These are phyloP conservation scores for Colletotrichum musicola DNA, from an alignment of 2,329 filamentous ascomycete species.

Conservation along the genomic window DNA sequence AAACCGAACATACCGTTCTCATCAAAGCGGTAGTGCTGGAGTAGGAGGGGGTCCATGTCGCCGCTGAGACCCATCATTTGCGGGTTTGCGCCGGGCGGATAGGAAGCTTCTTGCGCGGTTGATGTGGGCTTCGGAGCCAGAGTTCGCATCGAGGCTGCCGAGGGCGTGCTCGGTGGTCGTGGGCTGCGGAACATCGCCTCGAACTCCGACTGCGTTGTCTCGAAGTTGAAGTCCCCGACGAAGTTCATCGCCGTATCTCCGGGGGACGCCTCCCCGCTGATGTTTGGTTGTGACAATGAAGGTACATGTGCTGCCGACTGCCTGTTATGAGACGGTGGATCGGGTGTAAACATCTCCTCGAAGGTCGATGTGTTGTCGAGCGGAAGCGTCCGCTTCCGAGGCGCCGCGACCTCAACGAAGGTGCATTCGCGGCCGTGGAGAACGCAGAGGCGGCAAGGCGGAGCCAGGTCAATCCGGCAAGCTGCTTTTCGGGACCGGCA, in stretches of 20 bases:
- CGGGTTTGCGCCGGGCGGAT: slow-evolving; percentile 11
- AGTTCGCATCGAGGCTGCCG: background rate
- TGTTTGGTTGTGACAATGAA: no score
- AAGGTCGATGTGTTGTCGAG: background rate
- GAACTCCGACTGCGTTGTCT: slow-evolving; percentile 26
- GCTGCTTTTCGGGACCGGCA: slow-evolving; percentile 59
- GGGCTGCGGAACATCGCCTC: slow-evolving; percentile 34
- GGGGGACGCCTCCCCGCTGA: background rate
- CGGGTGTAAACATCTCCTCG: background rate
- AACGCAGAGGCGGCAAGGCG: slow-evolving; percentile 58
- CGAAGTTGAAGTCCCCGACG: slow-evolving; percentile 26
- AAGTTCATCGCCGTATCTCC: background rate
- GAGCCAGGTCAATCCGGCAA: slow-evolving; percentile 55
- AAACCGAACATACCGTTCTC: slow-evolving; percentile 39
- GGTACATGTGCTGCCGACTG: no score
- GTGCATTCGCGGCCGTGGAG: slow-evolving; percentile 57
- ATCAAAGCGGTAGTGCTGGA: slow-evolving; percentile 36
- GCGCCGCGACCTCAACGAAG: slow-evolving; percentile 52
- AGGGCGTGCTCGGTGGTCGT: background rate
- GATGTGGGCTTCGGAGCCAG: background rate
- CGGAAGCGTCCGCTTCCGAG: slow-evolving; percentile 29
- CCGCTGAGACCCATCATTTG: slow-evolving; percentile 29
- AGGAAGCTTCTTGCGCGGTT: background rate
- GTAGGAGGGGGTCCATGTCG: slow-evolving; percentile 41
- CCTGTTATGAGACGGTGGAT: background rate